Evolutionary conservation across 2,329 filamentous ascomycete species (phyloP), one percentile per base, ranked within the genome.

Genomic region (Colletotrichum neosansevieriae): DNA sequence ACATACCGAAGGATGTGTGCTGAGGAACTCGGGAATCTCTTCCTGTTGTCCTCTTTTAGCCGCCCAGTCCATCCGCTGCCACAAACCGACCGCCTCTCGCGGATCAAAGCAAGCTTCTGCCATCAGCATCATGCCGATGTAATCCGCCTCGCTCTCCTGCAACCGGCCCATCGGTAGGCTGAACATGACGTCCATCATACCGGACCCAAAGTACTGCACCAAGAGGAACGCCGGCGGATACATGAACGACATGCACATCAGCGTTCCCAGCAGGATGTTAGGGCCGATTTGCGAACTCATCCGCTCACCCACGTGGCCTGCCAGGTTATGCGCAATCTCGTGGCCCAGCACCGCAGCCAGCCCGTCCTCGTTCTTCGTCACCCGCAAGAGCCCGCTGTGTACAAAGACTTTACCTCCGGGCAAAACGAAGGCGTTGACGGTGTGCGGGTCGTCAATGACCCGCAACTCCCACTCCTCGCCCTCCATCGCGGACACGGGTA

Each of bases 111-210:
- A 94, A 29, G 90, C 91, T 79, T 93, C 88, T 0, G 92, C 88
- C 91, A 94, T 94, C 85, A 94, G 92, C 85, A 94, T 88, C 38
- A 94, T 78, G 0, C 92, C 92, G 54, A 94, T 93, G 73, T 92
- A 93, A 75, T 95, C 92, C 0, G 92, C 92, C 80, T 95, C 92
- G 56, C 84, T 88, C 82, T 92, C 92, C 79, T 94, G 92, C 75
- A 85, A 86, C 56, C 92, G 83, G 53, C 87, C 88, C 76, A 92
- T 92, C 1, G 92, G 92, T 69, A 87, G 82, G 56, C 83, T 84
- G 75, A 93, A 88, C n/a, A 90, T 84, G 15, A 92, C 76, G 58
- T 92, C 85, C 32, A 92, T 79, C 21, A 90, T 61, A 2, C 85
- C 79, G 2, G 84, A 81, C 15, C 81, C 82, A 42, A 83, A 73